Conservation (phyloP, 768 basidiomycete genomes). For the Crepidotus variabilis region DNA sequence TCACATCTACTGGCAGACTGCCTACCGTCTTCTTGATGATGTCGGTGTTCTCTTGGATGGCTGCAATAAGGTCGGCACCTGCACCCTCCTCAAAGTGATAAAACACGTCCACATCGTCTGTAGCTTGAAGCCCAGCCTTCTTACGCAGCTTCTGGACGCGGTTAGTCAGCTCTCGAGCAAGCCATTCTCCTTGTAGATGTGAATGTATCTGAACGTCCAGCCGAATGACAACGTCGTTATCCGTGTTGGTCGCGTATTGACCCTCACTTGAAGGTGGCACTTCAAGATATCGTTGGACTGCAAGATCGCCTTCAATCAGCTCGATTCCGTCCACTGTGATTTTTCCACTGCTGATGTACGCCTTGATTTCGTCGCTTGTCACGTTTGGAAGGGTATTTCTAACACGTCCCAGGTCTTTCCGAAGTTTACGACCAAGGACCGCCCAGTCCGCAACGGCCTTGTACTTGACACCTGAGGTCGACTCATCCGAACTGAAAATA, state of each 20-base stretch:
- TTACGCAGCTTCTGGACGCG: constrained; percentile 94
- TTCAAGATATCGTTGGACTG: constrained; percentile 89
- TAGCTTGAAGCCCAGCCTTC: constrained; percentile 91
- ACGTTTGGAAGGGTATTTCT: constrained; percentile 82
- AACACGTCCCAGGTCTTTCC: constrained; percentile 88
- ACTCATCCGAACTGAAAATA: constrained; percentile 86
- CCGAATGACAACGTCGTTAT: constrained; percentile 92
- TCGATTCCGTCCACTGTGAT: constrained; percentile 87
- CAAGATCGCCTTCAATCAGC: constrained; percentile 85
- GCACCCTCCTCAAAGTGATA: constrained; percentile 73
- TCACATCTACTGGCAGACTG: constrained; percentile 59
- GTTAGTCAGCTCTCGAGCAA: constrained; percentile 86
- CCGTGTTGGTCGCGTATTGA: constrained; percentile 79
- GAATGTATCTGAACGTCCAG: constrained; percentile 87
- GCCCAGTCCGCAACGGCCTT: constrained; percentile 92
- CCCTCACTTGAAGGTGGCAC: constrained; percentile 55
- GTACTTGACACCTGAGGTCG: constrained; percentile 83
- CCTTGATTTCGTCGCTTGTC: constrained; percentile 78
- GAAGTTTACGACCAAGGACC: constrained; percentile 89
- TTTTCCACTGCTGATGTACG: constrained; percentile 69
- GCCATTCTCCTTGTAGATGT: constrained; percentile 84
- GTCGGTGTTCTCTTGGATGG: constrained; percentile 64
- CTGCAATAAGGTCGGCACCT: constrained; percentile 59
- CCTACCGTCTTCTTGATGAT: constrained; percentile 74
- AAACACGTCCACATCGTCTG: constrained; percentile 89